Conservation (phyloP, 495 filamentous ascomycete genomes). For the Xylaria palmicola region DNA sequence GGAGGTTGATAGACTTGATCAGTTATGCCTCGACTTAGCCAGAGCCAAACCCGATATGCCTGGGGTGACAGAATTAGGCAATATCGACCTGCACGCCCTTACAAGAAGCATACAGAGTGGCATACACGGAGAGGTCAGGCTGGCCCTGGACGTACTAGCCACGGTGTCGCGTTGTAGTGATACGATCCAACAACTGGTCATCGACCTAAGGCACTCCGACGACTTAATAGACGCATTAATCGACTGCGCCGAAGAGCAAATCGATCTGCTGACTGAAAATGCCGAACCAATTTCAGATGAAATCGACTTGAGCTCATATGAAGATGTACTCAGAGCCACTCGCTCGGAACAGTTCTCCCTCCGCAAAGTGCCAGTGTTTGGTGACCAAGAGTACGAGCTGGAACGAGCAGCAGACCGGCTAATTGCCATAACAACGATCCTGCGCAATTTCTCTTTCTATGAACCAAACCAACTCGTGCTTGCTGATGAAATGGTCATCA, state of each 20-base stretch:
- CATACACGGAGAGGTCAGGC: constrained; percentile 79
- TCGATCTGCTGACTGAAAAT: constrained; percentile 75
- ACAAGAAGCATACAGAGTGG: constrained; percentile 91
- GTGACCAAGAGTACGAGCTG: constrained; percentile 75
- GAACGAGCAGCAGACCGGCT: constrained; percentile 84
- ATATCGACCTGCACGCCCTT: constrained; percentile 88
- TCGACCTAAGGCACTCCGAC: constrained; percentile 70
- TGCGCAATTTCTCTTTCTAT: constrained; percentile 88
- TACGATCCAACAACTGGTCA: constrained; percentile 47
- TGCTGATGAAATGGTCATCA: constrained; percentile 70
- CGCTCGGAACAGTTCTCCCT: constrained; percentile 67
- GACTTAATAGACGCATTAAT: constrained; percentile 85
- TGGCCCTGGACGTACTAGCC: constrained; percentile 82
- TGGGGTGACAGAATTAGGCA: constrained; percentile 71
- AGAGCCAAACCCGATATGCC: constrained; percentile 71
- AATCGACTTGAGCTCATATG: constrained; percentile 77
- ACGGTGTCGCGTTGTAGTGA: constrained; percentile 64
- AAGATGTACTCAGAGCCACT: constrained; percentile 78
- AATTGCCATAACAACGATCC: constrained; percentile 86
- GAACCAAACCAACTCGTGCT: constrained; percentile 71
- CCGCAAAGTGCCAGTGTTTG: constrained; percentile 69
- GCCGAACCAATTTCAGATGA: constrained; percentile 80
- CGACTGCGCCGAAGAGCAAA: constrained; percentile 86
- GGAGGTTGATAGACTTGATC: constrained; percentile 57
- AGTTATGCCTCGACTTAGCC: constrained; percentile 61